phyloP scores from a whole-genome alignment of 169 alveolate species.

The Plasmodium gaboni region DNA sequence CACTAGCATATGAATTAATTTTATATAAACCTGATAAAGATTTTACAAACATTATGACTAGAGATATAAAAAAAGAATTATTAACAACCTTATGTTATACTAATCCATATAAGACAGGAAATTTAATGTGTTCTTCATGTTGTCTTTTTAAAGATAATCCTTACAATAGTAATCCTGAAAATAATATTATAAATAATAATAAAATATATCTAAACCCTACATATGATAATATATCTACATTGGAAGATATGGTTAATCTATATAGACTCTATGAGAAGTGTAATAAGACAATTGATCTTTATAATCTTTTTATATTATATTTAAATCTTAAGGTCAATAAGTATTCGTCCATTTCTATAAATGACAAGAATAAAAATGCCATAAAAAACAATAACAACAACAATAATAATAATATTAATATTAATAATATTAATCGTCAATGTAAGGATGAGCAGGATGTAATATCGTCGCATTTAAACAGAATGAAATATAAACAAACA shows the following conservation, averaged over 20 bases:
- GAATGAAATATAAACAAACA: not conserved
- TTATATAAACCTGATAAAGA: constrained; percentile 60
- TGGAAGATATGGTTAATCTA: constrained; percentile 46
- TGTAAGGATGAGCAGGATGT: not conserved
- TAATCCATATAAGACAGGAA: constrained; percentile 63
- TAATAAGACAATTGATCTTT: constrained; percentile 44
- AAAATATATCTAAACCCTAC: constrained; percentile 53
- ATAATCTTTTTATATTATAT: constrained; percentile 32
- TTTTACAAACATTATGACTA: constrained; percentile 57
- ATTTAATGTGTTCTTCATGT: constrained; percentile 45
- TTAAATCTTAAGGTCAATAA: constrained; percentile 39
- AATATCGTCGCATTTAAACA: not conserved
- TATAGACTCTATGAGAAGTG: constrained; percentile 51
- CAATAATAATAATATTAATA: not conserved
- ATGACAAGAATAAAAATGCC: not conserved
- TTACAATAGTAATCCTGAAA: not conserved
- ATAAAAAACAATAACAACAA: not conserved
- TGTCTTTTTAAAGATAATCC: constrained; percentile 26
- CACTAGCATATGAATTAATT: constrained; percentile 37
- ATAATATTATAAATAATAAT: constrained; percentile 17
- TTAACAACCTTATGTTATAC: constrained; percentile 46
- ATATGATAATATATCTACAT: constrained; percentile 38
- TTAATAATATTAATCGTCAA: not conserved
- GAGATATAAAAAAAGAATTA: constrained; percentile 56
- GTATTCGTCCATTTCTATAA: not conserved